These are phyloP conservation scores for Mycena alexandri DNA, from an alignment of 768 basidiomycete species.

Conservation along the genomic window DNA sequence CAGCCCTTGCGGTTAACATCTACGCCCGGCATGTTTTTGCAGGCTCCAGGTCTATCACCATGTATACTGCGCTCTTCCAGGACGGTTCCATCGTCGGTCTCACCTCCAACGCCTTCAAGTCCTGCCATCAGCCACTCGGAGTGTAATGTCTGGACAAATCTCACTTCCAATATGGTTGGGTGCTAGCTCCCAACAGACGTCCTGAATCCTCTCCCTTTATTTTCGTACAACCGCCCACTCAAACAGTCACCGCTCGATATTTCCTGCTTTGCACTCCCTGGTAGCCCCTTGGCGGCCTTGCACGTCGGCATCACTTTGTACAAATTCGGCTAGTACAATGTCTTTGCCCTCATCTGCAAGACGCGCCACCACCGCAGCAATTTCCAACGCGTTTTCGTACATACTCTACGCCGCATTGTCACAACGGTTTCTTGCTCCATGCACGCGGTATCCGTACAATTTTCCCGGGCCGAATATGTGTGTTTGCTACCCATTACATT, in stretches of 20 bases:
- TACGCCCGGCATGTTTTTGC: not conserved
- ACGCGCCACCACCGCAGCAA: constrained; percentile 2
- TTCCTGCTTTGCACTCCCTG: constrained; percentile 7
- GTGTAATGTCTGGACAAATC: too few relatives aligned
- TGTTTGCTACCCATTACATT: too few relatives aligned
- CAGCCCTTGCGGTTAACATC: not conserved
- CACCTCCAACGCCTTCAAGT: too few relatives aligned
- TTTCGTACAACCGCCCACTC: not conserved
- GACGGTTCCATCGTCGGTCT: too few relatives aligned
- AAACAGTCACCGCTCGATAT: constrained; percentile 11
- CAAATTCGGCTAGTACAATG: constrained; percentile 14
- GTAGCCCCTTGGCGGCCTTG: constrained; percentile 12
- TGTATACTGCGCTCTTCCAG: too few relatives aligned
- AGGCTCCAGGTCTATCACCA: not conserved
- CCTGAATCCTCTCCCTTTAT: not conserved
- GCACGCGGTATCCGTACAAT: too few relatives aligned
- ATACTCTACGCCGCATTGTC: constrained; percentile 3
- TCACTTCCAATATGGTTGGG: not conserved
- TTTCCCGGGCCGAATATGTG: too few relatives aligned
- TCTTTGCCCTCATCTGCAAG: too few relatives aligned
- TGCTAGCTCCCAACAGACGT: not conserved
- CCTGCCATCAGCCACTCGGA: too few relatives aligned
- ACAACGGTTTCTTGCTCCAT: too few relatives aligned
- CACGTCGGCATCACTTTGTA: constrained; percentile 14
- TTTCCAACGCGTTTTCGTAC: constrained; percentile 7